Evolutionary conservation across 768 basidiomycete genomes (phyloP), one percentile per base, ranked within the genome.

Genomic region (Lepiota venenata): DNA sequence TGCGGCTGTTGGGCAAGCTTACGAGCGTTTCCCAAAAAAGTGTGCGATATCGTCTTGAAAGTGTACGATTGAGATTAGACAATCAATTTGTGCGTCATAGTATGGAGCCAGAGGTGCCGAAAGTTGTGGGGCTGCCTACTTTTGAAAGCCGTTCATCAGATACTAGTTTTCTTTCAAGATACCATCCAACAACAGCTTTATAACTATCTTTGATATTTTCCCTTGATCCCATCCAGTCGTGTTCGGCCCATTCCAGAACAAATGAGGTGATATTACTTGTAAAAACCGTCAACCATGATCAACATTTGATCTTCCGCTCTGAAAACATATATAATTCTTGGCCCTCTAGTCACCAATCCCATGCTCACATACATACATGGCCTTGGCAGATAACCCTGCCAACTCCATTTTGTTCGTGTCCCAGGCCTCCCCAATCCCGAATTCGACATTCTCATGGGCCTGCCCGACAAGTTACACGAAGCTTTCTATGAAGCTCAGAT

Each of bases 1-100:
- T 48, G 35, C 16, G 71, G 52, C 1, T 50, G 16, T 4, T 45
- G 35, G 12, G 52, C 55, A 4, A 70, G 59, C 1, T 62, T 62
- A 38, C 68, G 41, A 4, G 66, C 57, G 20, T 49, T 35, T 36
- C 65, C 60, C 5, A 59, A 7, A 2, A n/a, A 62, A 47, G 52
- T 73, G 72, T 8, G 64, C 69, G 22, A 72, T 55, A 50, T 70
- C 67, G 7, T 66, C 63, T 11, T 50, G 43, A 53, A 66, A 67
- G 39, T 69, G 65, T 10, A 73, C 63, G 35, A 73, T 56, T 15
- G 52, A 46, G 11, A 70, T 61, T 0, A 67, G 66, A 18, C 67
- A 67, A 29, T 35, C 37, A 39, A 70, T 63, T 66, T 67, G 42
- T n/a, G 15, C 18, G 36, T 16, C 12, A 36, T n/a, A 25, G 38